Evolutionary conservation across 2,329 filamentous ascomycete species (phyloP), one percentile per base, ranked within the genome.

Genomic region (Chrysosporium keratinophilum): DNA sequence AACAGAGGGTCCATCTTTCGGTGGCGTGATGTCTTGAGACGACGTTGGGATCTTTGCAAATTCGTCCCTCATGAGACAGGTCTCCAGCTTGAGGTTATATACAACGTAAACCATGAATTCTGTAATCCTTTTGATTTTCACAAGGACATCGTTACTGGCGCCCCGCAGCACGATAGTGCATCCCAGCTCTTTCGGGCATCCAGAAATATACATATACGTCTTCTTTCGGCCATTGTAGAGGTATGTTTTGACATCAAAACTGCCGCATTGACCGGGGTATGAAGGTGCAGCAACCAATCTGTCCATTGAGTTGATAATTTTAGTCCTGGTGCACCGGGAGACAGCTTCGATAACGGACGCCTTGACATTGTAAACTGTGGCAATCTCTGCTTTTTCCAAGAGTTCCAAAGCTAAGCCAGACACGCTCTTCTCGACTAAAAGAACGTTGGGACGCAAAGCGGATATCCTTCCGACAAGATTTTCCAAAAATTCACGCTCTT

Each of bases 51-150:
- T 84, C 57, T 90, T 81, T 14, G 95, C 85, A 61, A 88, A 95
- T 63, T 95, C 90, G 67, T 98, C 93, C 50, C 88, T 81, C 79
- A 98, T 87, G 44, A 98, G 75, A 61, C 87, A 95, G 1, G 93
- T 95, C 70, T 98, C 93, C 12, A 98, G 78, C 65, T 95, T 95
- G 51, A 98, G 76, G 63, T 96, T 98, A 71, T 98, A 98, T 11
- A 97, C 90, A 17, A 98, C 94, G 62, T 97, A 98, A 37, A 94
- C 86, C 91, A 98, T 96, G 65, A 98, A 97, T 66, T 98, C 93
- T 10, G 91, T 93, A 60, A 98, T 93, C 50, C 83, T 81, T 71
- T 98, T 98, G 68, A 98, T 82, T 61, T 83, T 87, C 1, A 82
- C 76, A 15, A 98, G 76, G 0, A 82, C 76, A 46, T 80, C 74